Evolutionary conservation across 2,329 filamentous ascomycete genomes (phyloP).

Genomic region (Sporothrix sp.): DNA sequence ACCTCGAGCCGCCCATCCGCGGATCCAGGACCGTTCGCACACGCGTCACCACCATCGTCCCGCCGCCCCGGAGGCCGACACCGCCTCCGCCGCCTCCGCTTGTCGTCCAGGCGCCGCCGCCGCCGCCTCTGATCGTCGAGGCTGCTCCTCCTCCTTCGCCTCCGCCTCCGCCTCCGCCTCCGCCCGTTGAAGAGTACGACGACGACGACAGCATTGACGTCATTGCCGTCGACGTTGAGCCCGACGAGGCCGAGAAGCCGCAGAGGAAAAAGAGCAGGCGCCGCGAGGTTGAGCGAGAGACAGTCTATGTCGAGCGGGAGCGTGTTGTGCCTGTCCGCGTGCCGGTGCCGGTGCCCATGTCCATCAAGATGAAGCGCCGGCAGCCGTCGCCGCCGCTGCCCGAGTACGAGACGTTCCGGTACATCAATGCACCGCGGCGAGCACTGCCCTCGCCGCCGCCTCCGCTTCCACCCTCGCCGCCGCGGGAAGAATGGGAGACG

Average conservation of each 20-base stretch:
- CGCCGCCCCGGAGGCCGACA: conserved; percentile 19
- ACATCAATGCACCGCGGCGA: conserved; percentile 40
- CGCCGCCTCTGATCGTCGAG: neutral
- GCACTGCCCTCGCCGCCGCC: conserved; percentile 22
- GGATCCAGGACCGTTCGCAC: conserved; percentile 29
- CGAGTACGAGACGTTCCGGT: conserved; percentile 41
- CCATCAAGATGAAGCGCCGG: conserved; percentile 1
- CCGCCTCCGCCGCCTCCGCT: conserved; percentile 20
- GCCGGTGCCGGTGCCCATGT: conserved; percentile 6
- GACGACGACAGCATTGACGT: conserved; percentile 30
- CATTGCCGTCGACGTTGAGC: conserved; percentile 34
- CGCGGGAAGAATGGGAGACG: conserved; percentile 23
- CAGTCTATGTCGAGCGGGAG: conserved; percentile 28
- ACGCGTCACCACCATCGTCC: conserved; percentile 31
- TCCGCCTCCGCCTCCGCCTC: conserved; percentile 13
- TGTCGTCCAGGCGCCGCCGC: conserved; percentile 9
- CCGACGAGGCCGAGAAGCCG: conserved; percentile 16
- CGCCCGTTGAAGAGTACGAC: conserved; percentile 22
- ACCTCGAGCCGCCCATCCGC: conserved; percentile 31
- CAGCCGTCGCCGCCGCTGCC: conserved; percentile 17
- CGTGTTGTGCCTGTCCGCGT: conserved; percentile 31
- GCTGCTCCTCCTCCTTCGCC: conserved; percentile 1
- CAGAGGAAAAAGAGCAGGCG: conserved; percentile 10
- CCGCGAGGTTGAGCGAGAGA: conserved; percentile 24
- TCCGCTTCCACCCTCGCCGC: conserved; percentile 24